Conservation (phyloP, 2,329 filamentous ascomycete genomes). For the Fusarium coffeatum region DNA sequence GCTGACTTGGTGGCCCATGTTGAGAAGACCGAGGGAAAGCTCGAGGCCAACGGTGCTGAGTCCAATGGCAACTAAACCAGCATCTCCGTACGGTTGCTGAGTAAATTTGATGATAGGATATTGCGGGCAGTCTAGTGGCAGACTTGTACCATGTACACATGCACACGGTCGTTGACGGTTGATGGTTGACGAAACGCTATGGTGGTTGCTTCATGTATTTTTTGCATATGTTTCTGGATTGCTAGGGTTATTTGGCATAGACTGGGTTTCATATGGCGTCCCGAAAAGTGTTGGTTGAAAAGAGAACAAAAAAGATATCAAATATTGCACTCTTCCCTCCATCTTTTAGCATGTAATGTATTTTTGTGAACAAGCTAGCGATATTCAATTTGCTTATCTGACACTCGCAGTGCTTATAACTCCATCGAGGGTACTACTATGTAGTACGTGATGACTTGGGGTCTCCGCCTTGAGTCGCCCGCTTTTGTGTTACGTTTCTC, state of each 20-base stretch:
- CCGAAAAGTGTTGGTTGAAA: slow-evolving; percentile 36
- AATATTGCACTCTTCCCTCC: background rate
- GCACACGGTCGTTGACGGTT: slow-evolving; percentile 10
- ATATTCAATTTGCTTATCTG: background rate
- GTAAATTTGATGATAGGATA: slow-evolving; percentile 1
- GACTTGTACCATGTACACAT: slow-evolving; percentile 11
- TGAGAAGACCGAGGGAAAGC: slow-evolving; percentile 77
- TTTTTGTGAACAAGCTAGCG: background rate
- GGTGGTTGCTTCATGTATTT: slow-evolving; percentile 30
- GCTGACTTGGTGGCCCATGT: slow-evolving; percentile 86
- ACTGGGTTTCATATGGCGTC: slow-evolving; percentile 39
- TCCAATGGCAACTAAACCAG: slow-evolving; percentile 36
- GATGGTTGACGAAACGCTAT: slow-evolving; percentile 21
- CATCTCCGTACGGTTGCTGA: background rate
- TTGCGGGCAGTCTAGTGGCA: background rate
- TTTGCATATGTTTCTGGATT: slow-evolving; percentile 39
- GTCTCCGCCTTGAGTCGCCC: background rate
- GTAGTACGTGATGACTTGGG: background rate
- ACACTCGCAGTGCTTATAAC: background rate
- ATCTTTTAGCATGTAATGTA: background rate
- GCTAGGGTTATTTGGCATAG: slow-evolving; percentile 37
- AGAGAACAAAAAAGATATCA: slow-evolving; percentile 27
- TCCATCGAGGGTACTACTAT: background rate
- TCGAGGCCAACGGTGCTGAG: slow-evolving; percentile 53
- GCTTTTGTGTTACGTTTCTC: background rate